A percentile compares a stretch with the other conserved stretches of the same genome.
These are phyloP conservation scores for Tilletia caries DNA, from an alignment of 1,284 basidiomycete species.

Conservation along the genomic window DNA sequence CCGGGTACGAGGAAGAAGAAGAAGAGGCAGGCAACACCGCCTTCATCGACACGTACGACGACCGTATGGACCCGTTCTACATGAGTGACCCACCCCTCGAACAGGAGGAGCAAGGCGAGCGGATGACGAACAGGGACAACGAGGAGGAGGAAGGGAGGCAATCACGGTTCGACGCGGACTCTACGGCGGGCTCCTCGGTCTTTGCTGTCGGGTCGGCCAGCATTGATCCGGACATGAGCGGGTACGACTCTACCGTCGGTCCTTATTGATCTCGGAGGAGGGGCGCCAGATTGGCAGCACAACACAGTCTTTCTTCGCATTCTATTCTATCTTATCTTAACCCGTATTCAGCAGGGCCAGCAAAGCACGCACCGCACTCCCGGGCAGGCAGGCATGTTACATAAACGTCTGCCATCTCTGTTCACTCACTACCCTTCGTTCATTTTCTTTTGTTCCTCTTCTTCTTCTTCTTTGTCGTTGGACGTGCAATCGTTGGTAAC, in stretches of 20 bases:
- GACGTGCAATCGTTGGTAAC: too few species aligned
- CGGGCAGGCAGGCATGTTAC: too few species aligned
- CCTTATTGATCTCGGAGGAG: not conserved
- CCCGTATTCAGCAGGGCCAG: too few species aligned
- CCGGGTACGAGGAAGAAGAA: not conserved
- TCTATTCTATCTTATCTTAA: too few species aligned
- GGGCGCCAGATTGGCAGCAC: not conserved
- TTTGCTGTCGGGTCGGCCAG: constrained; percentile 1
- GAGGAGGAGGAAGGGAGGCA: not conserved
- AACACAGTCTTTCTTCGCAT: too few species aligned
- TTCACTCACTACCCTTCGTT: too few species aligned
- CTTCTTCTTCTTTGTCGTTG: too few species aligned
- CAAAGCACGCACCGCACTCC: too few species aligned
- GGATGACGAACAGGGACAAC: not conserved
- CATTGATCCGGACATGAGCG: not conserved
- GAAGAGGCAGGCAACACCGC: not conserved
- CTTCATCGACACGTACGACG: not conserved
- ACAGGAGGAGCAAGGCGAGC: not conserved
- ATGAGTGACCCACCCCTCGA: not conserved
- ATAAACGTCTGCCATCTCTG: too few species aligned
- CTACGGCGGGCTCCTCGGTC: not conserved
- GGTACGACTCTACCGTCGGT: not conserved
- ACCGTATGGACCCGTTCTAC: not conserved
- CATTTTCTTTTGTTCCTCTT: too few species aligned
- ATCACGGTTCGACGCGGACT: not conserved